phyloP scores from a whole-genome alignment of 177 flowering plant genomes.

The Vitis hybrid region DNA sequence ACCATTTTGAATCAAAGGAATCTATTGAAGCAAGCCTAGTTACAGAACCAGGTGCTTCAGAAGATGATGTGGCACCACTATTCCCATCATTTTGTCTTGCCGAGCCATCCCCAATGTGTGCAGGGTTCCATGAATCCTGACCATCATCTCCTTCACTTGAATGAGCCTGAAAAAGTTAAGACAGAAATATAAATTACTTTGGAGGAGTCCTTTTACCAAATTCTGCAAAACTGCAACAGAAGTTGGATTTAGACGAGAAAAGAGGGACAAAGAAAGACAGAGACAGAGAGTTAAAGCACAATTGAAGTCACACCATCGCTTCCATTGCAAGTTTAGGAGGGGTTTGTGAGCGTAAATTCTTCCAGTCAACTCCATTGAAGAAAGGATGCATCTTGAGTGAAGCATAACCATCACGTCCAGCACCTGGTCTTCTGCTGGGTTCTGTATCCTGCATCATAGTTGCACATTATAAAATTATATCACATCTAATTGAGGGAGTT shows the following conservation, averaged over 20 bases:
- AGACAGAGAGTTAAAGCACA: neutral
- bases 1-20: conserved; percentile 99
- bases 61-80: conserved; percentile 55
- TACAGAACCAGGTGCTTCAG: conserved; percentile 57
- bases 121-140: conserved; percentile 71
- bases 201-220: neutral
- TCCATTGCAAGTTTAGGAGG: conserved; percentile 79
- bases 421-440: conserved; percentile 87
- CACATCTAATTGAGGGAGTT: neutral
- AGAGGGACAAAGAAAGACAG: too few species aligned
- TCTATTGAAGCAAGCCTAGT: conserved; percentile 95
- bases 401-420: conserved; percentile 87
- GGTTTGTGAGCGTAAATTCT: conserved; percentile 43
- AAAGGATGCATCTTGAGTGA: conserved; percentile 84
- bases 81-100: conserved; percentile 42
- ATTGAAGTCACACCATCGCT: conserved; percentile 34
- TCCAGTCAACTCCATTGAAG: conserved; percentile 84
- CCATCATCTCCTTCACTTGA: conserved; percentile 42
- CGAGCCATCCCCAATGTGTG: conserved; percentile 69
- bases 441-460: conserved; percentile 64
- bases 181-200: neutral
- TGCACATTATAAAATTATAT: neutral
- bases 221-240: neutral
- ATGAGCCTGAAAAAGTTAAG: conserved; percentile 22
- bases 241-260: neutral